Conservation (phyloP, 139 green algal genomes). For the Astrephomene gubernaculifera region DNA sequence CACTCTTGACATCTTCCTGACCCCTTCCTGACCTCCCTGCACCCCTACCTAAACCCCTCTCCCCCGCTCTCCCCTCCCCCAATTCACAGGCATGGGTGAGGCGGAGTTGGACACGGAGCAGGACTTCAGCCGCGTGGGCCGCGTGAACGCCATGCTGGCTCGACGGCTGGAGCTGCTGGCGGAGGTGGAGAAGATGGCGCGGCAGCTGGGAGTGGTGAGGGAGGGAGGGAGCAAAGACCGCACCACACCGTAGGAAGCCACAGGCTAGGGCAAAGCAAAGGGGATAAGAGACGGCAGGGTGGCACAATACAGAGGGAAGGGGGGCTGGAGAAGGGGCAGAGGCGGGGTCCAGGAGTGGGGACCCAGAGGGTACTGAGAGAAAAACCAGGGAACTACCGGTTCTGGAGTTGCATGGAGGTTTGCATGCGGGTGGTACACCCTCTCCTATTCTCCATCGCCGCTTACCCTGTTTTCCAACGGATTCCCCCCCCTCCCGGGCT, state of each 20-base stretch:
- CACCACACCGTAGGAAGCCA: too few relatives aligned
- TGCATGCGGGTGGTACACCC: too few relatives aligned
- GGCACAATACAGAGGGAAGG: too few relatives aligned
- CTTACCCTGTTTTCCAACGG: not conserved
- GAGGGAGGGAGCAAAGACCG: not conserved
- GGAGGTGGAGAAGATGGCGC: slow-evolving; percentile 85
- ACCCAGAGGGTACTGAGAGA: too few relatives aligned
- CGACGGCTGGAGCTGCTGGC: slow-evolving; percentile 91
- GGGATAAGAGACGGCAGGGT: too few relatives aligned
- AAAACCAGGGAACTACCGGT: too few relatives aligned
- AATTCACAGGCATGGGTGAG: slow-evolving; percentile 86
- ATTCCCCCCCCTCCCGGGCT: not conserved
- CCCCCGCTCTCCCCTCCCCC: not conserved
- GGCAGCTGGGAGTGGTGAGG: slow-evolving; percentile 61
- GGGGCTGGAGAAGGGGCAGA: too few relatives aligned
- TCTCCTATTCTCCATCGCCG: too few relatives aligned
- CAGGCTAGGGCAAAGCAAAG: too few relatives aligned
- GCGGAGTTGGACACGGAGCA: slow-evolving; percentile 90
- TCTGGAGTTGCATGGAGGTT: too few relatives aligned
- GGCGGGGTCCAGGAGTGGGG: too few relatives aligned
- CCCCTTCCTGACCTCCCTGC: not conserved
- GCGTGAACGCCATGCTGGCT: slow-evolving; percentile 96
- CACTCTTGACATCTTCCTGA: too few relatives aligned
- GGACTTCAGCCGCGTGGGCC: slow-evolving; percentile 88
- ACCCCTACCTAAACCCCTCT: not conserved